These are phyloP conservation scores for Ambispora gerdemannii DNA, from an alignment of 192 early-diverging fungal species.

Conservation along the genomic window DNA sequence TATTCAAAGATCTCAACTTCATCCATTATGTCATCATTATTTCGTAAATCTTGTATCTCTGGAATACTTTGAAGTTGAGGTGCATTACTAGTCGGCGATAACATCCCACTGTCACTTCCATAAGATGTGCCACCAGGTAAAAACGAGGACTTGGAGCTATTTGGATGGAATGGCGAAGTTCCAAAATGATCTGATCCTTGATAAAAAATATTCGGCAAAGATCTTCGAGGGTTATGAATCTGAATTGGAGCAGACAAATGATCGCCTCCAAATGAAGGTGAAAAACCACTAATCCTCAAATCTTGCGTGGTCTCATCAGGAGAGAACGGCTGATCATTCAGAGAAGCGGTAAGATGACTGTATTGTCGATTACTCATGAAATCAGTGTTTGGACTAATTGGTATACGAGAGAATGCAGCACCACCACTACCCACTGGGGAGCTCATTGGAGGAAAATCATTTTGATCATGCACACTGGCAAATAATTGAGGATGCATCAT, in stretches of 20 bases:
- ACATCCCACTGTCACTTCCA: constrained; percentile 30
- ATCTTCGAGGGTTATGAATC: constrained; percentile 37
- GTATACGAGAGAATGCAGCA: constrained; percentile 29
- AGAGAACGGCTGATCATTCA: constrained; percentile 15
- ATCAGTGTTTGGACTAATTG: constrained; percentile 20
- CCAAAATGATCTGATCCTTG: constrained; percentile 26
- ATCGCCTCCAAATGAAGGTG: constrained; percentile 19
- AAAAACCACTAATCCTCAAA: background rate
- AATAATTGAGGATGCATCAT: constrained; percentile 20
- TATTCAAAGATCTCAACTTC: constrained; percentile 21
- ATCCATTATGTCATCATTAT: constrained; percentile 17
- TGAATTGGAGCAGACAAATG: constrained; percentile 42
- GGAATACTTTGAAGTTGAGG: constrained; percentile 43
- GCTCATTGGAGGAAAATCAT: constrained; percentile 21
- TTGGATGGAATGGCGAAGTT: constrained; percentile 36
- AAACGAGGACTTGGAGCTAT: constrained; percentile 36
- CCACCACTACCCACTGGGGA: too few relatives aligned
- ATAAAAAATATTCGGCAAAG: constrained; percentile 43
- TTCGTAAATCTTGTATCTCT: constrained; percentile 31
- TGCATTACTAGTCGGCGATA: constrained; percentile 28
- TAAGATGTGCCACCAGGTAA: constrained; percentile 35
- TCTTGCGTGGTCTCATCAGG: background rate
- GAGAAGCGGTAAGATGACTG: constrained; percentile 30
- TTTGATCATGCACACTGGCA: constrained; percentile 4
- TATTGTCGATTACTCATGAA: background rate